Conservation (phyloP, 768 basidiomycete species). For the Boletus pseudopeckii region DNA sequence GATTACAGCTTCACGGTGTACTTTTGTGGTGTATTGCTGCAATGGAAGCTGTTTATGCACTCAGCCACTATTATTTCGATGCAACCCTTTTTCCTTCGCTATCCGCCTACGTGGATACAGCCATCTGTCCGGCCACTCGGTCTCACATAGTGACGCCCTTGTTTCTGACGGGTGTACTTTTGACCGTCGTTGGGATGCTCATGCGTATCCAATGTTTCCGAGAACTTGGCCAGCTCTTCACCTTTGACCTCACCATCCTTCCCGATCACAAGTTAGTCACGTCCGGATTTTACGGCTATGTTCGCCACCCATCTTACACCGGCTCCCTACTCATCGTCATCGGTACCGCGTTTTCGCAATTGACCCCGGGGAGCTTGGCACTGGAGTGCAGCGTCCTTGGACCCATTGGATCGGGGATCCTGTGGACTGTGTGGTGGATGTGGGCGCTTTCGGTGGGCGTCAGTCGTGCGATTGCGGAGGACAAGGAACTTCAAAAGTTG, state of each 20-base stretch:
- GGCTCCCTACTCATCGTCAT: slow-evolving; percentile 49
- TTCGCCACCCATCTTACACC: slow-evolving; percentile 55
- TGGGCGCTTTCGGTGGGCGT: slow-evolving; percentile 47
- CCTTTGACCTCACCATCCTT: slow-evolving; percentile 56
- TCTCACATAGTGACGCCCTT: slow-evolving; percentile 35
- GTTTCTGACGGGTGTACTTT: slow-evolving; percentile 45
- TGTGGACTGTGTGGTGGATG: slow-evolving; percentile 45
- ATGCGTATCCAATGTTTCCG: slow-evolving; percentile 53
- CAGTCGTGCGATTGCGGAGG: slow-evolving; percentile 51
- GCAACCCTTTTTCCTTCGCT: slow-evolving; percentile 34
- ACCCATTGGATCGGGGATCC: slow-evolving; percentile 29
- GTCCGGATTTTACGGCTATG: slow-evolving; percentile 46
- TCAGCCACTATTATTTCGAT: slow-evolving; percentile 27
- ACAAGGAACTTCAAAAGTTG: slow-evolving; percentile 43
- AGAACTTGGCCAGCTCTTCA: slow-evolving; percentile 52
- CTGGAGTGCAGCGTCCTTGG: slow-evolving; percentile 37
- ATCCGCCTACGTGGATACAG: slow-evolving; percentile 31
- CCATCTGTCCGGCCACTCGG: slow-evolving; percentile 31
- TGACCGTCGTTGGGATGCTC: slow-evolving; percentile 42
- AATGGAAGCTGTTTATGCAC: slow-evolving; percentile 48
- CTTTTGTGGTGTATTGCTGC: slow-evolving; percentile 48
- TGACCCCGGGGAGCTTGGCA: slow-evolving; percentile 46
- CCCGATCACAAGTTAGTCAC: slow-evolving; percentile 51
- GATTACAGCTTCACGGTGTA: slow-evolving; percentile 44
- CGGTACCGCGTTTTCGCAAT: slow-evolving; percentile 44